These are phyloP conservation scores for Clonostachys solani DNA, from an alignment of 2,329 filamentous ascomycete genomes.

Conservation along the genomic window DNA sequence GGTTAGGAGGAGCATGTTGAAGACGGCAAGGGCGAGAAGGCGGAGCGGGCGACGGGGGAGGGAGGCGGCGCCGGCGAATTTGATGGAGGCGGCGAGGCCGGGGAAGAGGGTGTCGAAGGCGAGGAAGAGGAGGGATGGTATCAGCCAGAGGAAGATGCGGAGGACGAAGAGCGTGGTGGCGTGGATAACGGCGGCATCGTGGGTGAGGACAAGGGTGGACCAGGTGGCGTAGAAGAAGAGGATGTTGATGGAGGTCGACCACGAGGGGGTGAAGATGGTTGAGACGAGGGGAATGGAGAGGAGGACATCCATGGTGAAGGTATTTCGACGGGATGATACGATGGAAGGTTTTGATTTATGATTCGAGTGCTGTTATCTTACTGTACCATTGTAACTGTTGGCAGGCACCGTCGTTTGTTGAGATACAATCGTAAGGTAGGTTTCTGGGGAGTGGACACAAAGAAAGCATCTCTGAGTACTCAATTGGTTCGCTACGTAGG, in stretches of 20 bases:
- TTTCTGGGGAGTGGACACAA: too few species aligned
- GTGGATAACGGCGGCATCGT: constrained; percentile 72
- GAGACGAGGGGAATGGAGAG: constrained; percentile 70
- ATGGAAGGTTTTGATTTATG: background rate
- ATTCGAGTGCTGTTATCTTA: background rate
- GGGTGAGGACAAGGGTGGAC: constrained; percentile 76
- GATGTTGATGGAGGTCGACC: constrained; percentile 76
- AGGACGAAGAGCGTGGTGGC: constrained; percentile 65
- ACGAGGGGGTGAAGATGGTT: constrained; percentile 60
- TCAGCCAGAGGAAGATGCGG: constrained; percentile 64
- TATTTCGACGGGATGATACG: background rate
- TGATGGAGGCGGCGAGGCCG: constrained; percentile 63
- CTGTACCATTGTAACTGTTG: too few species aligned
- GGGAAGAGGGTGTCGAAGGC: constrained; percentile 69
- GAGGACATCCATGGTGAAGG: constrained; percentile 53
- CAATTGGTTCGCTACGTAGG: too few species aligned
- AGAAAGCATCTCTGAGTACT: too few species aligned
- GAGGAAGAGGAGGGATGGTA: constrained; percentile 70
- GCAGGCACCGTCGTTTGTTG: too few species aligned
- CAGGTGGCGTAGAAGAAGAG: constrained; percentile 90
- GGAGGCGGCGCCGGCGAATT: constrained; percentile 54
- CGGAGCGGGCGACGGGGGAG: constrained; percentile 25
- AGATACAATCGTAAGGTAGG: too few species aligned
- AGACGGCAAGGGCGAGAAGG: constrained; percentile 29
- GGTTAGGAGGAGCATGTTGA: constrained; percentile 40